These are phyloP conservation scores for Yarrowia hollandica DNA, from an alignment of 805 yeast genomes.

Conservation along the genomic window DNA sequence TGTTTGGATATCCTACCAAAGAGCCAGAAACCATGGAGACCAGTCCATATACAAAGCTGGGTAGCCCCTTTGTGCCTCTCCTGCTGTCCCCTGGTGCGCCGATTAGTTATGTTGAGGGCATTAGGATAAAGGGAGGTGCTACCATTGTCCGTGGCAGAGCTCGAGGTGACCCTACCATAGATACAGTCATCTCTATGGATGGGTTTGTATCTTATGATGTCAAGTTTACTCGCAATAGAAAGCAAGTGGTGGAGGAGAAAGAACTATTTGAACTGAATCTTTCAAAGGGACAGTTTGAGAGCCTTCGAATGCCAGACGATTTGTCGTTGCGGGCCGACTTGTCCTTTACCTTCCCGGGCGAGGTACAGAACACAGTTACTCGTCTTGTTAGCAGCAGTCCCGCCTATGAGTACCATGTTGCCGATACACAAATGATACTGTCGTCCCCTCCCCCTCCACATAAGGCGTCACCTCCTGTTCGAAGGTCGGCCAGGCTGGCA, in stretches of 20 bases:
- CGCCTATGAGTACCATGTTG: no score
- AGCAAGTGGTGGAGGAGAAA: not conserved
- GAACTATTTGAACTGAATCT: not conserved
- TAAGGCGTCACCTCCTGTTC: no score
- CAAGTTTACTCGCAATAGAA: not conserved
- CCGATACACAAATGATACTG: no score
- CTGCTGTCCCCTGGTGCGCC: not conserved
- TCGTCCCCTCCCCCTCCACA: no score
- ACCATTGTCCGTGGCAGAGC: no score
- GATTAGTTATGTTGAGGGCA: no score
- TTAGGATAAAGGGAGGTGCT: no score
- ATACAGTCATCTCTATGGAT: not conserved
- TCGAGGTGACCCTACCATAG: conserved; percentile 57
- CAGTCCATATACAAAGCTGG: no score
- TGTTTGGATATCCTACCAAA: no score
- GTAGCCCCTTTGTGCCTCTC: not conserved
- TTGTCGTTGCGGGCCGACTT: not conserved
- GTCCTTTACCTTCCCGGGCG: not conserved
- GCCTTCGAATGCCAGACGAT: not conserved
- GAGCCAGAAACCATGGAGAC: no score
- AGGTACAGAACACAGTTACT: conserved; percentile 4
- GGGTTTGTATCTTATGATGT: conserved; percentile 8
- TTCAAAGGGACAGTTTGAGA: not conserved
- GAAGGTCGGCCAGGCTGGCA: no score
- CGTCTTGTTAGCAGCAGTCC: no score